Conservation (phyloP, 257 asterid genomes). For the Solanum acaule region DNA sequence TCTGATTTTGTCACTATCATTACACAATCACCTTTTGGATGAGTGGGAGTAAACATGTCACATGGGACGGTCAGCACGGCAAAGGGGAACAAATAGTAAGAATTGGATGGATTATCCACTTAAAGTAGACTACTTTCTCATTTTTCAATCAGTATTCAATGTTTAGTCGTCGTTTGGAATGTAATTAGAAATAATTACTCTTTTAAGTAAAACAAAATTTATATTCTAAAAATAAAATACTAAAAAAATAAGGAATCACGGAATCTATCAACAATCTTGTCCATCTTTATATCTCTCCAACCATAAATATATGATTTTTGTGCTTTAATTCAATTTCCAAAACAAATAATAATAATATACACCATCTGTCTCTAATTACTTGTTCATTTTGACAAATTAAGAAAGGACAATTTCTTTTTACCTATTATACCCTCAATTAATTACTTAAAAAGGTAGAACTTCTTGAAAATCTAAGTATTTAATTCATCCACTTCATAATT, state of each 20-base stretch:
- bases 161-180: not conserved
- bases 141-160: not conserved
- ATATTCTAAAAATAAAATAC: not conserved
- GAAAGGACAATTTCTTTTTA: too few relatives aligned
- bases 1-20: too few relatives aligned
- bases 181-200: not conserved
- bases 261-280: not conserved
- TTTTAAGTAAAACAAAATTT: not conserved
- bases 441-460: too few relatives aligned
- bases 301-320: too few relatives aligned
- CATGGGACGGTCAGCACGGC: not conserved
- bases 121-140: too few relatives aligned
- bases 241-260: not conserved
- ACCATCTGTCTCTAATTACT: too few relatives aligned
- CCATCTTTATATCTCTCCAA: not conserved
- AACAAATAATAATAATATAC: too few relatives aligned
- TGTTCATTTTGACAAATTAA: too few relatives aligned
- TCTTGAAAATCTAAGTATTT: too few relatives aligned
- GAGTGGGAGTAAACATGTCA: not conserved
- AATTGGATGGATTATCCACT: not conserved
- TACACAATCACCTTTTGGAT: not conserved
- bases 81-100: not conserved
- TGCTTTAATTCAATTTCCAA: too few relatives aligned
- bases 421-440: too few relatives aligned
- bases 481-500: too few relatives aligned